These are phyloP conservation scores for Cymbidium sinense DNA, from an alignment of 106 monocot genomes.

Conservation along the genomic window DNA sequence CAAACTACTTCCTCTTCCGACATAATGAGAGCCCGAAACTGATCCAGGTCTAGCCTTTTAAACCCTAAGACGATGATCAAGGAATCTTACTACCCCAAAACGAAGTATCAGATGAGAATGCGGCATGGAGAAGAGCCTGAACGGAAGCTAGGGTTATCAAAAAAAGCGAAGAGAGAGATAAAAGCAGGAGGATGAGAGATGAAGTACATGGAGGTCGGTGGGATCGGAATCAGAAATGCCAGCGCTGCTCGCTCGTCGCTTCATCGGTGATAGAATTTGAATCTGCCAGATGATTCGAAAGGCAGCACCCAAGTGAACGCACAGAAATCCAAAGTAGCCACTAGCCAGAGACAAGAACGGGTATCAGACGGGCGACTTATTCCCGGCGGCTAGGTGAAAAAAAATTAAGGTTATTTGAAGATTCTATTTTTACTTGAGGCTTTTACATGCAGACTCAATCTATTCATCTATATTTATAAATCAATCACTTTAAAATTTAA, in stretches of 20 bases:
- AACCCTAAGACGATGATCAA: not conserved
- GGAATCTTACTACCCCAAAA: not conserved
- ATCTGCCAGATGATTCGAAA: not conserved
- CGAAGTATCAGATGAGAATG: not conserved
- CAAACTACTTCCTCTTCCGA: not conserved
- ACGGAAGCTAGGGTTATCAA: not conserved
- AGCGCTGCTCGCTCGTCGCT: not conserved
- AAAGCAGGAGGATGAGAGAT: not conserved
- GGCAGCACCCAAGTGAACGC: not conserved
- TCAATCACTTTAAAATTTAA: no score
- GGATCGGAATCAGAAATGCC: constrained; percentile 2
- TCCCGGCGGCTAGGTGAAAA: no score
- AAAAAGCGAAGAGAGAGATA: not conserved
- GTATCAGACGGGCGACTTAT: no score
- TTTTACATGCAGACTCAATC: no score
- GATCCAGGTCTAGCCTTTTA: not conserved
- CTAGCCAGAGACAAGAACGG: no score
- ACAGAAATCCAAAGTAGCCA: not conserved
- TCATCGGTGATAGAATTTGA: not conserved
- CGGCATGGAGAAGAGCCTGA: not conserved
- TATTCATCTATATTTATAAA: no score
- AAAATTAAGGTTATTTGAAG: no score
- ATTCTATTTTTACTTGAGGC: no score
- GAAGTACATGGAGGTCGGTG: not conserved
- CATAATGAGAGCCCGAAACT: not conserved